Conservation (phyloP, 1,284 basidiomycete species). For the Xerocomus cyaneibrunnescens region DNA sequence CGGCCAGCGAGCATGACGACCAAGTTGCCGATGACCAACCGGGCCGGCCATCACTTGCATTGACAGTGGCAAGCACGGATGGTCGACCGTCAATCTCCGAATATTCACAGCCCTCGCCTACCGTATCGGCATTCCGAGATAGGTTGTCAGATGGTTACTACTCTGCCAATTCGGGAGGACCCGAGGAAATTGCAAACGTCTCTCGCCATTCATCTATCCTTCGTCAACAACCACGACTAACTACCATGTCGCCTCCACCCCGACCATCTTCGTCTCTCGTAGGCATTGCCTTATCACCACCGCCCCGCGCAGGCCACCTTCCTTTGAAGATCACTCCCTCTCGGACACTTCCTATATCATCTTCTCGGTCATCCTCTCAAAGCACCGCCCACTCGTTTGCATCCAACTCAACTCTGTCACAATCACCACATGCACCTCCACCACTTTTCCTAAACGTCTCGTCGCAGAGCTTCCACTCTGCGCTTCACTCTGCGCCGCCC, state of each 20-base stretch:
- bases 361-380: slow-evolving; percentile 30
- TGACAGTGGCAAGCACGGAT: slow-evolving; percentile 32
- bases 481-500: slow-evolving; percentile 55
- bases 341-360: slow-evolving; percentile 20
- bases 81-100: slow-evolving; percentile 53
- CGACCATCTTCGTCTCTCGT: slow-evolving; percentile 46
- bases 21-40: slow-evolving; percentile 35
- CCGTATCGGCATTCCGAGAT: slow-evolving; percentile 70
- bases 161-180: slow-evolving; percentile 25
- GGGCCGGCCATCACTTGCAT: slow-evolving; percentile 37
- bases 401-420: slow-evolving; percentile 31
- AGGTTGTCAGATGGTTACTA: slow-evolving; percentile 34
- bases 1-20: slow-evolving; percentile 42
- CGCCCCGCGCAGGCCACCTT: slow-evolving; percentile 46
- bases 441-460: slow-evolving; percentile 40
- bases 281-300: slow-evolving; percentile 46
- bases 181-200: slow-evolving; percentile 7
- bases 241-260: slow-evolving; percentile 51
- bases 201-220: slow-evolving; percentile 13
- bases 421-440: slow-evolving; percentile 22
- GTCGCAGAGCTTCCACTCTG: slow-evolving; percentile 37
- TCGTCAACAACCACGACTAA: slow-evolving; percentile 36
- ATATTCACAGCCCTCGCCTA: slow-evolving; percentile 60
- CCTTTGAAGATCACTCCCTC: slow-evolving; percentile 22
- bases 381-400: slow-evolving; percentile 31